These are phyloP conservation scores for Lasiodiplodia sp. DNA, from an alignment of 2,329 filamentous ascomycete genomes.

Conservation along the genomic window DNA sequence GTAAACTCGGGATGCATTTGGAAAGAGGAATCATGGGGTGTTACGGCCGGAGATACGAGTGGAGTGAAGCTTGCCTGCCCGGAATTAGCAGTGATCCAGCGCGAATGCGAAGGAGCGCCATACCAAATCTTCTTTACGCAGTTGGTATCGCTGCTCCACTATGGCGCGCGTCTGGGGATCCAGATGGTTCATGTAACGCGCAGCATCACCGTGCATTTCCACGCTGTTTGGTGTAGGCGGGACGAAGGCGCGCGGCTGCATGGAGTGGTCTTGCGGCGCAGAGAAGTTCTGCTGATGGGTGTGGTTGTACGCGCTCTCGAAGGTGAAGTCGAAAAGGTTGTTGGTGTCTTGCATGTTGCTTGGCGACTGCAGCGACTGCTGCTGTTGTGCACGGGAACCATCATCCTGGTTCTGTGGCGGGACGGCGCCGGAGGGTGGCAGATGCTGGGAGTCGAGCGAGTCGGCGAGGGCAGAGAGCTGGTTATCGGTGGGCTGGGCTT, in stretches of 20 bases:
- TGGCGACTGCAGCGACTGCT: slow-evolving; percentile 29
- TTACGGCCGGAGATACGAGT: slow-evolving; percentile 83
- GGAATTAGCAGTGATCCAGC: slow-evolving; percentile 9
- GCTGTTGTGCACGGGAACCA: slow-evolving; percentile 34
- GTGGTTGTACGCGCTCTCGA: slow-evolving; percentile 16
- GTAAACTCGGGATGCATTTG: slow-evolving; percentile 62
- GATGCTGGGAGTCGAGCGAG: slow-evolving; percentile 35
- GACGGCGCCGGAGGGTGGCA: slow-evolving; percentile 34
- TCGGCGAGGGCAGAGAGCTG: slow-evolving; percentile 44
- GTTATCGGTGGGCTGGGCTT: slow-evolving; percentile 34
- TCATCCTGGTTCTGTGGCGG: slow-evolving; percentile 44
- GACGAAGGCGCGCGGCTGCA: slow-evolving; percentile 50
- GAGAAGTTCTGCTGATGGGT: slow-evolving; percentile 20
- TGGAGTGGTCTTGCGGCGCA: slow-evolving; percentile 32
- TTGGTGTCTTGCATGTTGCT: slow-evolving; percentile 38
- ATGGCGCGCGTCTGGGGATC: slow-evolving; percentile 66
- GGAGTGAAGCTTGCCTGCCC: slow-evolving; percentile 77
- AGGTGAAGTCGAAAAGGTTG: slow-evolving; percentile 43
- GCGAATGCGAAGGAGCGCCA: slow-evolving; percentile 41
- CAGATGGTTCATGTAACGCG: slow-evolving; percentile 64
- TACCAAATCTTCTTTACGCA: slow-evolving; percentile 73
- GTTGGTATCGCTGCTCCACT: slow-evolving; percentile 70
- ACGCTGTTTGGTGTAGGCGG: slow-evolving; percentile 84
- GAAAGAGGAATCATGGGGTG: slow-evolving; percentile 77
- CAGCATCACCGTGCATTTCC: slow-evolving; percentile 70